Base-by-base conservation (phyloP, 176 grass and related monocot genomes). In the Eleusine coracana region DNA sequence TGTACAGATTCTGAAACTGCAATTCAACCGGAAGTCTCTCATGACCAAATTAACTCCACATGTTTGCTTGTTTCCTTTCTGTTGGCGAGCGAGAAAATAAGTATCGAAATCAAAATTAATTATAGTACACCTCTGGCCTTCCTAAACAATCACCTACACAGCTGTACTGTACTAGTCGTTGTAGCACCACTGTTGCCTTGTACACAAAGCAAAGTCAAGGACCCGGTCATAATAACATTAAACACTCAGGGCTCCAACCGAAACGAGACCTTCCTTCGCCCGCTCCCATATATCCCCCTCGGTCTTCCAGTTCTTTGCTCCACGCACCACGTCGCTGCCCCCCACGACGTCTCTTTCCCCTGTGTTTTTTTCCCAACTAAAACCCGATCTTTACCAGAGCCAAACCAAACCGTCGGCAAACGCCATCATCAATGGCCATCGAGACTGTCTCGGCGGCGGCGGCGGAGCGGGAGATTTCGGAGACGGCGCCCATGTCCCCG, bases 401-500 rank as follows among this genome's bases (percentile, higher is more conserved):
- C 51, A 75, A 82, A 70, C n/a, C 73, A 69, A 61, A 25, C 54
- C 54, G n/a, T 70, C 10, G 16, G 36, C 8, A 46, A 17, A 38
- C 15, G 37, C 63, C 6, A 8, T 9, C 68, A 79, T 7, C 62
- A 83, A 83, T 82, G 84, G 80, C 66, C 73, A 55, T 74, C 79
- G 80, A 80, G 62, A n/a, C 23, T 16, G 73, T 41, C 71, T 20
- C 59, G 0, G 69, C 39, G 71, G 72, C 11, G 41, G 52, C 7
- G 51, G 52, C 4, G 21, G 36, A 29, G 83, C 39, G 16, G 44
- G 83, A 17, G 44, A 58, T 18, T 20, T 80, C 84, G 17, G 77
- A 86, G 61, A 70, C 9, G 74, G 73, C 74, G 14, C 78, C 83
- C 23, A 77, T 64, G 70, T 80, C 77, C 12, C 65, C 71, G 71